Percentiles rank a stretch among this genome's conserved stretches.
These are phyloP conservation scores for Collybia mongolica DNA, from an alignment of 768 basidiomycete species.

Conservation along the genomic window DNA sequence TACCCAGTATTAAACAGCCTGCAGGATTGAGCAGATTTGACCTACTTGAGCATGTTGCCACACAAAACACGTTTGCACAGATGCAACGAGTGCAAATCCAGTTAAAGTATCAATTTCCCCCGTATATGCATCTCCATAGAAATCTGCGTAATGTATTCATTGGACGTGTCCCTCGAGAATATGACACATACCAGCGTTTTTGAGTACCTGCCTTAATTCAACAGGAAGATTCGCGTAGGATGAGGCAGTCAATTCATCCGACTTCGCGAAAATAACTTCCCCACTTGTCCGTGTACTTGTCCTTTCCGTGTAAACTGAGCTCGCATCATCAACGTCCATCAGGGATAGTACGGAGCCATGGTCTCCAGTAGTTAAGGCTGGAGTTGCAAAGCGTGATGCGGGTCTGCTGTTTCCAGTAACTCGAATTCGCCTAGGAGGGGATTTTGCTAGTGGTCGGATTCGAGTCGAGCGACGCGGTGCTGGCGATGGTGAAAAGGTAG, in stretches of 20 bases:
- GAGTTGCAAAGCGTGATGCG: conserved; percentile 43
- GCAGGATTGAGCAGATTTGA: conserved; percentile 2
- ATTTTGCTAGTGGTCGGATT: conserved; percentile 22
- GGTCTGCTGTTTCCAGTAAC: conserved; percentile 25
- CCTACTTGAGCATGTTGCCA: conserved; percentile 77
- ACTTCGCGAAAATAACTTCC: conserved; percentile 65
- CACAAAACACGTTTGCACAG: conserved; percentile 73
- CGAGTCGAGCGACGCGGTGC: conserved; percentile 55
- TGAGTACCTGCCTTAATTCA: conserved; percentile 72
- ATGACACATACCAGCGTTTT: conserved; percentile 55
- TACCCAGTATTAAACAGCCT: conserved; percentile 1
- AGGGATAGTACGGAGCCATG: conserved; percentile 44
- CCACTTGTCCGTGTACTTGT: conserved; percentile 29
- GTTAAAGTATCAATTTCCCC: conserved; percentile 72
- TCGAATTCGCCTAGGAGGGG: conserved; percentile 29
- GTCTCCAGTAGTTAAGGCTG: conserved; percentile 29
- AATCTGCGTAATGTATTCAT: conserved; percentile 42
- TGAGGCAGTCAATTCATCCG: conserved; percentile 63
- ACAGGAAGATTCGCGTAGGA: conserved; percentile 71
- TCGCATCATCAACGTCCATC: conserved; percentile 70
- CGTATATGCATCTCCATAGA: conserved; percentile 63
- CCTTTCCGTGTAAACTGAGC: conserved; percentile 36
- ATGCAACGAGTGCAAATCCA: conserved; percentile 73
- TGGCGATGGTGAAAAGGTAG: conserved; percentile 62
- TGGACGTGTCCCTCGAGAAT: not conserved